phyloP scores from a whole-genome alignment of 2,329 filamentous ascomycete species.

The Ophiocordyceps sinensis region DNA sequence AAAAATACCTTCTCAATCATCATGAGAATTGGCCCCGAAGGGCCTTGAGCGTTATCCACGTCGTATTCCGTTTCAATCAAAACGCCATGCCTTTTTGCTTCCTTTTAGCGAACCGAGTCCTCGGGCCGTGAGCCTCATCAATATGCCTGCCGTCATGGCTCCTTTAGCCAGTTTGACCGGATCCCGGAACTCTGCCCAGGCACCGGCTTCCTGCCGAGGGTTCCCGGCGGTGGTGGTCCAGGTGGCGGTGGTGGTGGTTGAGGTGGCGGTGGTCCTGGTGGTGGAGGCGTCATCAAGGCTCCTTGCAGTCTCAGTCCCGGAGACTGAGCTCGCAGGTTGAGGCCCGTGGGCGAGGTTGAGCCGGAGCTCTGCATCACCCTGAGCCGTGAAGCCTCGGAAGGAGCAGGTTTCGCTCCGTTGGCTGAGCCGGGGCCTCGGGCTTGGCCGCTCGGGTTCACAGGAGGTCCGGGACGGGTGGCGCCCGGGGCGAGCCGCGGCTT shows the following conservation, averaged over 20 bases:
- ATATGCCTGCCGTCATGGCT: background rate
- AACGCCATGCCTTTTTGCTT: background rate
- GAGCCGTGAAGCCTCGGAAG: background rate
- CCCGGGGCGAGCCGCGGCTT: slow-evolving; percentile 56
- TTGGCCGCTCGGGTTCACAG: slow-evolving; percentile 26
- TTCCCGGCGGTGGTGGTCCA: background rate
- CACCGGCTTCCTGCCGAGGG: slow-evolving; percentile 27
- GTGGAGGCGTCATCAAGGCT: background rate
- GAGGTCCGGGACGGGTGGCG: slow-evolving; percentile 35
- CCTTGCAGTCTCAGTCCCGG: background rate
- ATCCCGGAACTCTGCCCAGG: slow-evolving; percentile 12
- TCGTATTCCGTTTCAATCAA: background rate
- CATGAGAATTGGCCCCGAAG: slow-evolving; percentile 9
- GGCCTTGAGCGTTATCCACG: slow-evolving; percentile 7
- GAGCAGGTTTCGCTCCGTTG: background rate
- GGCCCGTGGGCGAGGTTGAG: no score
- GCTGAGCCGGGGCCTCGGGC: slow-evolving; percentile 14
- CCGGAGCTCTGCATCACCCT: background rate
- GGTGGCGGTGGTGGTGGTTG: background rate
- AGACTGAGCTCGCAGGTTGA: no score
- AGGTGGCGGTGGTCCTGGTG: background rate
- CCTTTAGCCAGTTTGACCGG: slow-evolving; percentile 32
- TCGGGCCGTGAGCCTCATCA: slow-evolving; percentile 3
- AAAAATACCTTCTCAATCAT: slow-evolving; percentile 8
- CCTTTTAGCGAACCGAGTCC: background rate